Evolutionary conservation across 352 stramenopile species (phyloP).

Genomic region (Globisporangium paroecandrum): DNA sequence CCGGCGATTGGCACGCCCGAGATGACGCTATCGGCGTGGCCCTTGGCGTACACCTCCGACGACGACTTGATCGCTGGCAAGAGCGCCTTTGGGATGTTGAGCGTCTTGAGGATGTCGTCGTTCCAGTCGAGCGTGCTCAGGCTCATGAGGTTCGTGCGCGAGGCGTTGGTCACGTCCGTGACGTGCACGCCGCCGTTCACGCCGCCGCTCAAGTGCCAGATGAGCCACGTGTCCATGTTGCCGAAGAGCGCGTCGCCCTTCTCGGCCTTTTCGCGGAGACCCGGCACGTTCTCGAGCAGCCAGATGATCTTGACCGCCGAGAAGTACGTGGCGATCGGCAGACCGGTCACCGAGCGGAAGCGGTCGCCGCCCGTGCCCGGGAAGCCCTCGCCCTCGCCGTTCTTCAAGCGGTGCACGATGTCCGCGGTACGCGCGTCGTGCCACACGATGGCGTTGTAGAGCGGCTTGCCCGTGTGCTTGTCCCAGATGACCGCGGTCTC

Average conservation of each 20-base stretch:
- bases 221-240: conserved; percentile 98
- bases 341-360: conserved; percentile 85
- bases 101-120: conserved; percentile 73
- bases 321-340: conserved; percentile 98
- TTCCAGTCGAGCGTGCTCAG: conserved; percentile 92
- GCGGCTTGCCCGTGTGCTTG: conserved; percentile 92
- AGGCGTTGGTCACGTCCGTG: conserved; percentile 98
- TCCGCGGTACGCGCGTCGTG: conserved; percentile 94
- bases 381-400: conserved; percentile 56
- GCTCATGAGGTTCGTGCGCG: conserved; percentile 94
- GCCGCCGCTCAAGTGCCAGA: conserved; percentile 92
- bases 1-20: conserved; percentile 88
- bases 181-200: conserved; percentile 86
- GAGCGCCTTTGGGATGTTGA: conserved; percentile 84
- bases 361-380: conserved; percentile 49
- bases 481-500: conserved; percentile 98
- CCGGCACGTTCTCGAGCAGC: conserved; percentile 94
- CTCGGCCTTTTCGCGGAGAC: conserved; percentile 84
- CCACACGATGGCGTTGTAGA: conserved; percentile 99
- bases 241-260: conserved; percentile 91
- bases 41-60: conserved; percentile 81
- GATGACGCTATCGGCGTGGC: conserved; percentile 56
- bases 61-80: conserved; percentile 93
- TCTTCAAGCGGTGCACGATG: conserved; percentile 85
- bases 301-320: conserved; percentile 97